These are phyloP conservation scores for Silene conica DNA, from an alignment of 148 eudicot species.

Conservation along the genomic window DNA sequence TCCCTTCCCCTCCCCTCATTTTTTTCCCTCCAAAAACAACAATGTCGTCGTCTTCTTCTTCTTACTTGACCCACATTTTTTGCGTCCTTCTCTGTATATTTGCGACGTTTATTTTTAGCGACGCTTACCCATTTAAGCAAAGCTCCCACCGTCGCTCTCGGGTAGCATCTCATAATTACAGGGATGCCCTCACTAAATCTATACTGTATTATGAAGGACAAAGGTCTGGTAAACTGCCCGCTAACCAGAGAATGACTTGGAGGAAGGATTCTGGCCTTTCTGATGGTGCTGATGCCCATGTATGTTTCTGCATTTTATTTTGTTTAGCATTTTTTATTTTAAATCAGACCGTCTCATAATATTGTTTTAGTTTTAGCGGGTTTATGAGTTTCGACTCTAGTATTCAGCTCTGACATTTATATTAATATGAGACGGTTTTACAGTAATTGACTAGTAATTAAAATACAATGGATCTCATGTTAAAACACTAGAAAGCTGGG, in stretches of 20 bases:
- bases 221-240: constrained; percentile 85
- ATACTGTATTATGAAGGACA: constrained; percentile 85
- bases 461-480: no score
- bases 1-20: neutral
- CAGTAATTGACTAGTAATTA: no score
- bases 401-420: no score
- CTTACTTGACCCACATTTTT: neutral
- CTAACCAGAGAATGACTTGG: constrained; percentile 78
- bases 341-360: no score
- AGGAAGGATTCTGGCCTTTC: constrained; percentile 87
- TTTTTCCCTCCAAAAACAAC: constrained; percentile 11
- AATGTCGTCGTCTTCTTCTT: neutral
- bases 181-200: constrained; percentile 84
- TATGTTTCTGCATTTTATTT: constrained; percentile 21
- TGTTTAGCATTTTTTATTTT: no score
- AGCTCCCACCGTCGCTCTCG: constrained; percentile 26
- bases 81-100: neutral
- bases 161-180: constrained; percentile 63
- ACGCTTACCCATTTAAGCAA: constrained; percentile 7
- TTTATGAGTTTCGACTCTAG: no score
- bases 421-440: no score
- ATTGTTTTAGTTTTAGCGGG: no score
- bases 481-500: no score
- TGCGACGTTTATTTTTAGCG: neutral
- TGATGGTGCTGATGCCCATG: constrained; percentile 68